Conservation (phyloP, 2,329 filamentous ascomycete species). For the Botrytis squamosa region DNA sequence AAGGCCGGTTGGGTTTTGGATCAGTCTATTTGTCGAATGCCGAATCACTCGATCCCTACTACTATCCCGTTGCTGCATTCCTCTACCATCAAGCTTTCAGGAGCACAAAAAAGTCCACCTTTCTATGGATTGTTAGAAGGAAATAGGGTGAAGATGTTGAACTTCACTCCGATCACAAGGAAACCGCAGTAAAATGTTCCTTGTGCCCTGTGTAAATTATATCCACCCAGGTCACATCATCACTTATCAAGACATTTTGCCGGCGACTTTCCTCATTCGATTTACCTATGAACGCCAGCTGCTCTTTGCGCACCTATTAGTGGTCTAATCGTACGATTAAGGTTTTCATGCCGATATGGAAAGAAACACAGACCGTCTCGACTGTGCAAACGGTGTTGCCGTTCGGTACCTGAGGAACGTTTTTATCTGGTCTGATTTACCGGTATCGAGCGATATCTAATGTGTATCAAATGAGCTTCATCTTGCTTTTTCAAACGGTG, state of each 20-base stretch:
- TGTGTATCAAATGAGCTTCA: no score
- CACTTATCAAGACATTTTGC: neutral
- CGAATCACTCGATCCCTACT: constrained; percentile 4
- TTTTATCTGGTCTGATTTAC: neutral
- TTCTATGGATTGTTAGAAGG: neutral
- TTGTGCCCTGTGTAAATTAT: neutral
- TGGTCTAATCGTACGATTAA: neutral
- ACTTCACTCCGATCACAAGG: neutral
- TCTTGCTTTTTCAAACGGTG: neutral
- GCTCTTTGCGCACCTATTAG: neutral
- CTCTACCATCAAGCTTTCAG: neutral
- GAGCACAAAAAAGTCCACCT: neutral
- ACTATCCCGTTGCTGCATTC: neutral
- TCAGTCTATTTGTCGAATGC: neutral
- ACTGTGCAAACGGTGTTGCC: neutral
- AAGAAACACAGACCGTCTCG: neutral
- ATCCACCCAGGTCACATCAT: neutral
- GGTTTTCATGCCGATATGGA: neutral
- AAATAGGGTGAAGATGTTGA: neutral
- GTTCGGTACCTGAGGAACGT: neutral
- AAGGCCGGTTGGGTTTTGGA: neutral
- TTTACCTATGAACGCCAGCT: no score
- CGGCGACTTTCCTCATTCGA: neutral
- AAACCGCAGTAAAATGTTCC: neutral
- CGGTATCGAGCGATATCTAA: neutral